Conservation (phyloP, 768 basidiomycete species). For the Termitomyces heimii region DNA sequence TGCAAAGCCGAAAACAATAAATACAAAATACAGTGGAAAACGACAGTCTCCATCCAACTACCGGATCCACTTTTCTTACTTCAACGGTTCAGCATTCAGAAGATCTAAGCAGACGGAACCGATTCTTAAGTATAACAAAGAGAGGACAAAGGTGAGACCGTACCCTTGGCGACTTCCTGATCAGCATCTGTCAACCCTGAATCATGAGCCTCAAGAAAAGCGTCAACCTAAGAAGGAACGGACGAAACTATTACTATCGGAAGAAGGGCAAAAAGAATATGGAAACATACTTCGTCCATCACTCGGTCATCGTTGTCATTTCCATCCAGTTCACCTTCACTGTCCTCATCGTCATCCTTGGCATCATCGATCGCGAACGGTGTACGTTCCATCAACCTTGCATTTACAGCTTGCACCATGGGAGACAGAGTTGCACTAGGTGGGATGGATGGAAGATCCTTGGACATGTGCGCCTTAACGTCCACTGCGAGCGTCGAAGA, state of each 20-base stretch:
- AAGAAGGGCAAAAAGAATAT: not conserved
- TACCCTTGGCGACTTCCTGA: slow-evolving; percentile 72
- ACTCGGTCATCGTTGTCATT: slow-evolving; percentile 68
- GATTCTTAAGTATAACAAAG: not conserved
- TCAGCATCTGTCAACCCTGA: slow-evolving; percentile 78
- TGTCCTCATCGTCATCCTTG: slow-evolving; percentile 66
- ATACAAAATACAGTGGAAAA: slow-evolving; percentile 5
- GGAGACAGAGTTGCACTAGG: slow-evolving; percentile 44
- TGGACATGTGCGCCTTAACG: slow-evolving; percentile 24
- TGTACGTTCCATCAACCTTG: slow-evolving; percentile 85
- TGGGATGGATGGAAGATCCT: slow-evolving; percentile 24
- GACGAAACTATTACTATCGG: not conserved
- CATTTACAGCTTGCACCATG: slow-evolving; percentile 70
- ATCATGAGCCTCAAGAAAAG: slow-evolving; percentile 92
- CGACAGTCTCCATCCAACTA: not conserved
- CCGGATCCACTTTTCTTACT: slow-evolving; percentile 7
- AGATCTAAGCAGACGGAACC: slow-evolving; percentile 15
- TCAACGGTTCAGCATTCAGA: slow-evolving; percentile 22
- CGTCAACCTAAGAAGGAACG: slow-evolving; percentile 60
- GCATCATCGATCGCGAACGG: slow-evolving; percentile 98
- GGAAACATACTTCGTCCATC: slow-evolving; percentile 73
- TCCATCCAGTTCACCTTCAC: slow-evolving; percentile 44
- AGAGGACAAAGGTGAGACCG: slow-evolving; percentile 13
- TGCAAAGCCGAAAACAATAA: slow-evolving; percentile 1
- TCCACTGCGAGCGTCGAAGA: slow-evolving; percentile 50